Base-by-base conservation (phyloP, 768 basidiomycete species). In the Austroboletus eburneus region DNA sequence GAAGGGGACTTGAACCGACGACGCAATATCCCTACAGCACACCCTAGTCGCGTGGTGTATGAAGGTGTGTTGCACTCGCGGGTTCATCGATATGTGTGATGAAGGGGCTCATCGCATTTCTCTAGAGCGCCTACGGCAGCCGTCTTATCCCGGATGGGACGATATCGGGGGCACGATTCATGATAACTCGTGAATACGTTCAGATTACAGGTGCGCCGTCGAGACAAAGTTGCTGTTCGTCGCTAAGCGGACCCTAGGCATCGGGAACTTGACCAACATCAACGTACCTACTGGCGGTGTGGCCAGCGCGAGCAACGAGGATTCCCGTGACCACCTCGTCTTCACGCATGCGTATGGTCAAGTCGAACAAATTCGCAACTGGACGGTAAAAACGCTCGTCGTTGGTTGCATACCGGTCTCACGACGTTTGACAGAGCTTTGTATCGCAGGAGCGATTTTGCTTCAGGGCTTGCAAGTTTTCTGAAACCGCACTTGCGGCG, bases 101-200 rank as follows among this genome's bases (percentile, higher is more conserved):
- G 17, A 14, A 32, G 17, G 29, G n/a, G 21, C 29, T 47, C 14
- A 45, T 30, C 9, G 18, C 27, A 27, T 30, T 41, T 23, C 12
- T 38, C 42, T 46, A 83, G 81, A 62, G 68, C 52, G 78, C 77
- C 30, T 74, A 79, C 39, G 85, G 85, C 24, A 75, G 78, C 13
- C 80, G 80, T 40, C 60, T 85, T 54, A 86, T 91, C 51, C 88
- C 86, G 10, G 77, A 80, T 43, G 88, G 84, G 24, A 67, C 81
- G n/a, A 78, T 88, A 56, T 71, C 68, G 1, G 81, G 81, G 42
- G 83, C 78, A 16, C 85, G 83, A 59, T 78, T 87, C 60, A 73
- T 87, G 5, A 72, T 78, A 51, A 87, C 87, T 0, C 81, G 85
- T n/a, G 81, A 83, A 61, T 89, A 80, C 61, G 72, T 87, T 27